Evolutionary conservation across 2,329 filamentous ascomycete species (phyloP).

Genomic region (Trichoderma aggressivum): DNA sequence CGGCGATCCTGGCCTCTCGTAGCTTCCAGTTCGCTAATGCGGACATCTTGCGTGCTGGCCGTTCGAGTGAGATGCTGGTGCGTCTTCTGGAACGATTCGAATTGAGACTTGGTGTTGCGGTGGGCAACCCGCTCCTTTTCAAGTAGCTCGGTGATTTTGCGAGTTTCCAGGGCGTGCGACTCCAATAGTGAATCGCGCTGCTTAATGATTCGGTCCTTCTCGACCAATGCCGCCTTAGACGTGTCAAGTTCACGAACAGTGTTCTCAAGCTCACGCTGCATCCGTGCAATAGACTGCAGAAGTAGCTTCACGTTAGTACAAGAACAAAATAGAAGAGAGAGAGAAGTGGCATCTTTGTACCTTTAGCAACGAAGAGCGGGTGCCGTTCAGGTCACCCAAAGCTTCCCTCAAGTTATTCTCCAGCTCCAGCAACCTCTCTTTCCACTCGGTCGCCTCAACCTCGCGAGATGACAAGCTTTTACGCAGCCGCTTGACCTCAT

Average conservation of each 20-base stretch:
- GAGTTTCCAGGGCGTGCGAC: conserved; percentile 79
- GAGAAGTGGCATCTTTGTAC: conserved; percentile 37
- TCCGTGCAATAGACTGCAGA: conserved; percentile 70
- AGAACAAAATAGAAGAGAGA: background rate
- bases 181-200: conserved; percentile 87
- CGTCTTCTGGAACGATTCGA: conserved; percentile 83
- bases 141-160: conserved; percentile 79
- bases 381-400: conserved; percentile 83
- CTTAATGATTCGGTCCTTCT: conserved; percentile 87
- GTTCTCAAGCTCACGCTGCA: conserved; percentile 83
- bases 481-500: conserved; percentile 77
- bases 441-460: conserved; percentile 86
- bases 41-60: conserved; percentile 77
- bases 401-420: conserved; percentile 85
- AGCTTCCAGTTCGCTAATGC: conserved; percentile 83
- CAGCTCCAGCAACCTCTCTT: conserved; percentile 83
- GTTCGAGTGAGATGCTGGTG: conserved; percentile 84
- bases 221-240: conserved; percentile 72
- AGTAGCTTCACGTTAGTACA: background rate
- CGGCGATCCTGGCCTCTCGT: conserved; percentile 73
- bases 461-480: conserved; percentile 81
- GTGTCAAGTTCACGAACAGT: conserved; percentile 79
- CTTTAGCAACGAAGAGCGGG: conserved; percentile 78
- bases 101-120: conserved; percentile 80
- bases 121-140: conserved; percentile 86